These are phyloP conservation scores for Lentinula boryana DNA, from an alignment of 768 basidiomycete species.

Conservation along the genomic window DNA sequence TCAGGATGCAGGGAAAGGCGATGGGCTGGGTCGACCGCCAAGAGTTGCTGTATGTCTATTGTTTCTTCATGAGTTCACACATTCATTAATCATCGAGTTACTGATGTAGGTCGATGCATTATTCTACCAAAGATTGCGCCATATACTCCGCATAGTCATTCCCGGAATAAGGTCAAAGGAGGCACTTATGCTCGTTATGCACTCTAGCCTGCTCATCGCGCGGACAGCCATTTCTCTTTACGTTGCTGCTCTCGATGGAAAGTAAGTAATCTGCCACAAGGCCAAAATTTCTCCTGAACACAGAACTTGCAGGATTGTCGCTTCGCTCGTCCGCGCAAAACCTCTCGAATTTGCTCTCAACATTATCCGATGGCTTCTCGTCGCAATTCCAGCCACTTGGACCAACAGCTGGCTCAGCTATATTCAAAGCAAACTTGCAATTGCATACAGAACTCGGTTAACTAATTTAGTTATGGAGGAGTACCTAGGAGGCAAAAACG, in stretches of 20 bases:
- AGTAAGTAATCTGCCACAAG: constrained; percentile 36
- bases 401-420: constrained; percentile 91
- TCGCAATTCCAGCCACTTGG: constrained; percentile 92
- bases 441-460: constrained; percentile 82
- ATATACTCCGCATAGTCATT: constrained; percentile 82
- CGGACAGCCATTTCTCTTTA: constrained; percentile 91
- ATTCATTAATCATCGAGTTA: neutral
- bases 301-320: constrained; percentile 66
- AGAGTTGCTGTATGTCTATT: constrained; percentile 59
- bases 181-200: constrained; percentile 79
- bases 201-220: constrained; percentile 83
- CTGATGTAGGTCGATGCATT: constrained; percentile 73
- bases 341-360: constrained; percentile 75
- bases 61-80: neutral
- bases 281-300: neutral
- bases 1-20: constrained; percentile 22
- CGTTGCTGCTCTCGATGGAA: constrained; percentile 91
- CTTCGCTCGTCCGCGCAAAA: constrained; percentile 86
- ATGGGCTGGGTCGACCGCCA: constrained; percentile 35
- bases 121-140: constrained; percentile 77
- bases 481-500: constrained; percentile 73
- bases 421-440: constrained; percentile 87
- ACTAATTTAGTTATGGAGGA: constrained; percentile 77
- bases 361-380: constrained; percentile 83
- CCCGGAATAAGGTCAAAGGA: constrained; percentile 83